Evolutionary conservation across 306 rosid genomes (phyloP).

Genomic region (Castanopsis chinensis): DNA sequence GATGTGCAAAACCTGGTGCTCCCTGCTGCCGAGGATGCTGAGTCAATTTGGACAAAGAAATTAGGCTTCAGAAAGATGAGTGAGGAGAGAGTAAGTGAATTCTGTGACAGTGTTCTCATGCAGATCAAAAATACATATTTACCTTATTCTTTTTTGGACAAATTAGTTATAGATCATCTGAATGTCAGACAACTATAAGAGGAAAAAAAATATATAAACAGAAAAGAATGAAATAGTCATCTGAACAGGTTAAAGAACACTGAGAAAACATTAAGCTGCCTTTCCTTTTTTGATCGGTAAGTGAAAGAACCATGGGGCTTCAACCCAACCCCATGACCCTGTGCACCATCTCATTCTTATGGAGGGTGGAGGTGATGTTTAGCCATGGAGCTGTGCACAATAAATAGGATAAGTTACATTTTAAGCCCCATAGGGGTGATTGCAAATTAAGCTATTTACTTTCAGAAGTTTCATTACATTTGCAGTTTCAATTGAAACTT

Average conservation of each 20-base stretch:
- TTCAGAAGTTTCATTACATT: no score
- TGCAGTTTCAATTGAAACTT: no score
- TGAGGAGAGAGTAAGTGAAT: slow-evolving; percentile 73
- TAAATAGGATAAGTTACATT: not conserved
- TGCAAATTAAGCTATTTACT: no score
- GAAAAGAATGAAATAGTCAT: not conserved
- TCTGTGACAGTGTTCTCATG: slow-evolving; percentile 2
- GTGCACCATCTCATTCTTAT: not conserved
- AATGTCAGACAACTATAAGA: not conserved
- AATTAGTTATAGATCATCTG: not conserved
- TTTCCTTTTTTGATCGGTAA: not conserved
- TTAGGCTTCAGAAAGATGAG: slow-evolving; percentile 85
- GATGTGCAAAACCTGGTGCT: slow-evolving; percentile 90
- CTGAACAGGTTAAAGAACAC: not conserved
- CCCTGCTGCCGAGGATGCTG: slow-evolving; percentile 98
- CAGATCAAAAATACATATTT: not conserved
- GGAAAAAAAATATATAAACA: no score
- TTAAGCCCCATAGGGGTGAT: no score
- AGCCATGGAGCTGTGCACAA: not conserved
- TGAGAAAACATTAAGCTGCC: not conserved
- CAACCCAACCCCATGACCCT: not conserved
- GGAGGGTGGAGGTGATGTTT: not conserved
- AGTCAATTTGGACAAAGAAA: slow-evolving; percentile 95
- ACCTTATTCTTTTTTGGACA: not conserved
- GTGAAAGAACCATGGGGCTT: not conserved